These are phyloP conservation scores for Beverwykella pulmonaria DNA, from an alignment of 495 filamentous ascomycete genomes.

Conservation along the genomic window DNA sequence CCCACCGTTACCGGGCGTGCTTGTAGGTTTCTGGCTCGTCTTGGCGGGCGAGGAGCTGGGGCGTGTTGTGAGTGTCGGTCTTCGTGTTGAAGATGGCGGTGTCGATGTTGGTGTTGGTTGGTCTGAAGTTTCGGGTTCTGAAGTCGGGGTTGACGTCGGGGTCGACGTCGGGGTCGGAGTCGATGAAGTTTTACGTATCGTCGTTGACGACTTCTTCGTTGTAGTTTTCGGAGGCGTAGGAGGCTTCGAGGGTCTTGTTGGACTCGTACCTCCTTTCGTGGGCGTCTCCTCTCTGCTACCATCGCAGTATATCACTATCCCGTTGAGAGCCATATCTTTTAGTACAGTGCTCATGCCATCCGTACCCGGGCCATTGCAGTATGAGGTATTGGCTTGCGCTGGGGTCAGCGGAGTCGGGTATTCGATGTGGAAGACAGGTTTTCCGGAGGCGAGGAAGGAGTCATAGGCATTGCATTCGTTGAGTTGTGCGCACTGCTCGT, in stretches of 20 bases:
- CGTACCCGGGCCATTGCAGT: conserved; percentile 22
- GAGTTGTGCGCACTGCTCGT: conserved; percentile 66
- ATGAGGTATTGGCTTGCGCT: not conserved
- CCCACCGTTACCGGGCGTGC: conserved; percentile 14
- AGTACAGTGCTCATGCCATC: conserved; percentile 28
- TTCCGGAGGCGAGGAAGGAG: conserved; percentile 58
- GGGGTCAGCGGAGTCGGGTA: conserved; percentile 48
- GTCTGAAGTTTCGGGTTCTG: not conserved
- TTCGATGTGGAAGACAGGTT: conserved; percentile 77
- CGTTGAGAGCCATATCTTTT: conserved; percentile 24
- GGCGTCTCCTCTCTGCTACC: conserved; percentile 28
- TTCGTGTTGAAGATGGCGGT: not conserved
- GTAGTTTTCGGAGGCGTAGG: not conserved
- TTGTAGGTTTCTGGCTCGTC: conserved; percentile 19
- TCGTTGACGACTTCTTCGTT: not conserved
- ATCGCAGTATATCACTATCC: conserved; percentile 28
- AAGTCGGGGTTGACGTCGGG: not conserved
- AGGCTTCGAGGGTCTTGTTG: conserved; percentile 7
- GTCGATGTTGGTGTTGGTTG: not conserved
- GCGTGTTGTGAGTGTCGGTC: not conserved
- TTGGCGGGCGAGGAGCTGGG: not conserved
- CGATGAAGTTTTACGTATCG: not conserved
- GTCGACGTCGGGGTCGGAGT: not conserved
- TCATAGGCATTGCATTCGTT: conserved; percentile 60
- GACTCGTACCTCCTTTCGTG: conserved; percentile 15